These are phyloP conservation scores for Cryptococcus sp. DNA, from an alignment of 1,284 basidiomycete species.

Conservation along the genomic window DNA sequence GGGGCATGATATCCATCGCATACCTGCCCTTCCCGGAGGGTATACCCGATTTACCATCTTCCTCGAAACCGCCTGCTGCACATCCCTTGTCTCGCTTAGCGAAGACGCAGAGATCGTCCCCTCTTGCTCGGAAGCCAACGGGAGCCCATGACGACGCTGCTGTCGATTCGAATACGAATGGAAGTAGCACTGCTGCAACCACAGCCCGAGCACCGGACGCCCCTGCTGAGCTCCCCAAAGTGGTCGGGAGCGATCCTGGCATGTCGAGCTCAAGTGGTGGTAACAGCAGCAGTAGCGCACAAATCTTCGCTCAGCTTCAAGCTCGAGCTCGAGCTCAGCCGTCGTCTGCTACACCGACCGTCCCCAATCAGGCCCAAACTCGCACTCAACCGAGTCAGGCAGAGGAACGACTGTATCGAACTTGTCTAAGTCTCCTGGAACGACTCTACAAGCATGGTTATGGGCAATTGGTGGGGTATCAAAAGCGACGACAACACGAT, in stretches of 20 bases:
- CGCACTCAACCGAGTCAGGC: background rate
- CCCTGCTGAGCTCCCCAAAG: too few species aligned
- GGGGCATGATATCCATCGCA: conserved; percentile 29
- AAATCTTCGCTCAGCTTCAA: too few species aligned
- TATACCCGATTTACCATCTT: conserved; percentile 7
- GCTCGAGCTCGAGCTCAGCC: too few species aligned
- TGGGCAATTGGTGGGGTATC: conserved; percentile 76
- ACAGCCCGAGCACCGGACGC: too few species aligned
- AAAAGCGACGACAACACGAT: conserved; percentile 85
- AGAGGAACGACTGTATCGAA: conserved; percentile 67
- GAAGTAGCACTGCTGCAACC: too few species aligned
- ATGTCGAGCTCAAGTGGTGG: too few species aligned
- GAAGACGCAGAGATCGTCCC: conserved; percentile 31
- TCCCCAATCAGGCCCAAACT: too few species aligned
- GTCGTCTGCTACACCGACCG: too few species aligned
- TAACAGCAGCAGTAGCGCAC: too few species aligned
- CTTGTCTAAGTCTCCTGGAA: conserved; percentile 75
- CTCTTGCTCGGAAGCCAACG: conserved; percentile 33
- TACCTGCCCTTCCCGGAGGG: conserved; percentile 34
- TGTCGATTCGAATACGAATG: background rate
- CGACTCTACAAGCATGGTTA: conserved; percentile 81
- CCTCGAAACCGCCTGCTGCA: background rate
- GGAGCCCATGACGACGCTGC: background rate
- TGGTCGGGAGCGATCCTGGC: too few species aligned
- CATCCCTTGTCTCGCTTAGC: background rate